Evolutionary conservation across 2,329 filamentous ascomycete species (phyloP).

Genomic region (Xylariaceae sp.): DNA sequence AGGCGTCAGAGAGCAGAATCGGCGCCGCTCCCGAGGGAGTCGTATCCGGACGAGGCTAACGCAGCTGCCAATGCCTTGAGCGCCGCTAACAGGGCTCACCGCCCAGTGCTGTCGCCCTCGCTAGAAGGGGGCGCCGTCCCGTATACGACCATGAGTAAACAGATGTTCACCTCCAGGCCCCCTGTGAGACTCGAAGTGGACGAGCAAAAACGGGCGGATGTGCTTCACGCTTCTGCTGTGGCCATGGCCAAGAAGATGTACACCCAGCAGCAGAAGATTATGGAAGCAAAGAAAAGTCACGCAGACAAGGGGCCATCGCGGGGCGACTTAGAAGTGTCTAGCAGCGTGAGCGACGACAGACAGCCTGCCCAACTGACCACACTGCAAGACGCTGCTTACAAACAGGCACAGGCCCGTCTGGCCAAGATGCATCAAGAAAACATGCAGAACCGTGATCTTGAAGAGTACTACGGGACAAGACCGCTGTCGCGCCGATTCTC

Average conservation of each 20-base stretch:
- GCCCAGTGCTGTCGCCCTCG: slow-evolving; percentile 40
- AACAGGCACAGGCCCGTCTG: slow-evolving; percentile 75
- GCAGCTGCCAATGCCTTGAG: slow-evolving; percentile 64
- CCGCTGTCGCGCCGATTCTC: slow-evolving; percentile 40
- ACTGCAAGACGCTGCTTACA: slow-evolving; percentile 82
- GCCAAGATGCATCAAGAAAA: slow-evolving; percentile 73
- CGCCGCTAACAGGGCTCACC: slow-evolving; percentile 65
- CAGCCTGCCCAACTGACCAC: slow-evolving; percentile 54
- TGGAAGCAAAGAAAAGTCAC: slow-evolving; percentile 41
- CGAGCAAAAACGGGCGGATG: slow-evolving; percentile 66
- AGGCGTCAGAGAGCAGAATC: slow-evolving; percentile 60
- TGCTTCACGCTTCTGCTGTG: slow-evolving; percentile 73
- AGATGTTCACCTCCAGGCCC: slow-evolving; percentile 74
- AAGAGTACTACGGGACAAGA: slow-evolving; percentile 66
- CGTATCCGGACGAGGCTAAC: slow-evolving; percentile 53
- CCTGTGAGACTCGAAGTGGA: slow-evolving; percentile 67
- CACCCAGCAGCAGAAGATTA: slow-evolving; percentile 58
- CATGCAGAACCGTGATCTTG: slow-evolving; percentile 55
- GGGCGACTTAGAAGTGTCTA: slow-evolving; percentile 29
- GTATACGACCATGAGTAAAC: slow-evolving; percentile 60
- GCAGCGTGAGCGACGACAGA: slow-evolving; percentile 32
- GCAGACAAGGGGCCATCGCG: slow-evolving; percentile 27
- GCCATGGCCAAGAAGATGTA: slow-evolving; percentile 91
- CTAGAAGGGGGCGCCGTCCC: slow-evolving; percentile 63
- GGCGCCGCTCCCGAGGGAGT: slow-evolving; percentile 43